These are phyloP conservation scores for Penicillium sp. DNA, from an alignment of 2,329 filamentous ascomycete genomes.

Conservation along the genomic window DNA sequence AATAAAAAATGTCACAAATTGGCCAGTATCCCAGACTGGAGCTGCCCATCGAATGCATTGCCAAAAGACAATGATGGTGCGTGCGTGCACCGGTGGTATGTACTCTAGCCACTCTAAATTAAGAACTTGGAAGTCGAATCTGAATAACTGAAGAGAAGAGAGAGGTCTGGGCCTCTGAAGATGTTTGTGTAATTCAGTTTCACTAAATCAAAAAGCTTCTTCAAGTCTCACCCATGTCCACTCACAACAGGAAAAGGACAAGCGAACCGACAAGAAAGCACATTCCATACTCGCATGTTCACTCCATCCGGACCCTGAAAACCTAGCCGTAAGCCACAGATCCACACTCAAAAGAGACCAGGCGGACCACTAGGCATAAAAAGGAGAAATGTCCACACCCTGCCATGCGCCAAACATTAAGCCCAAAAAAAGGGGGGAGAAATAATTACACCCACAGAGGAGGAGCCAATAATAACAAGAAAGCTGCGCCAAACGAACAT, in stretches of 20 bases:
- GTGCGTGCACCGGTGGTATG: too few species aligned
- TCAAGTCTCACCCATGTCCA: too few species aligned
- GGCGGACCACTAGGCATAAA: neutral
- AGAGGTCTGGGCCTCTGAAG: neutral
- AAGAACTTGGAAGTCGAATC: too few species aligned
- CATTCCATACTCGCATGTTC: too few species aligned
- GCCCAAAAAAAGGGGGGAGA: neutral
- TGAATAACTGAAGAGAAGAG: neutral
- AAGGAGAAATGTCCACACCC: neutral
- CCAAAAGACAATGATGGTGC: too few species aligned
- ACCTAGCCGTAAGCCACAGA: neutral
- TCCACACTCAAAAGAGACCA: neutral
- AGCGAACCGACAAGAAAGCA: too few species aligned
- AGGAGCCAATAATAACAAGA: constrained; percentile 17
- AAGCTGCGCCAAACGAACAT: constrained; percentile 13
- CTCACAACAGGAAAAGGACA: neutral
- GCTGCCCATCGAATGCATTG: too few species aligned
- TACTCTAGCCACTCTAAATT: too few species aligned
- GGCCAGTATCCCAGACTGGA: too few species aligned
- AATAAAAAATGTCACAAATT: too few species aligned
- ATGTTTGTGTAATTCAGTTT: too few species aligned
- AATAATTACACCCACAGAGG: constrained; percentile 18
- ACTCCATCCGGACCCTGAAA: neutral
- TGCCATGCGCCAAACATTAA: neutral
- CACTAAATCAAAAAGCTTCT: too few species aligned